Evolutionary conservation across 805 yeast genomes (phyloP).

Genomic region (Scheffersomyces coipomensis): DNA sequence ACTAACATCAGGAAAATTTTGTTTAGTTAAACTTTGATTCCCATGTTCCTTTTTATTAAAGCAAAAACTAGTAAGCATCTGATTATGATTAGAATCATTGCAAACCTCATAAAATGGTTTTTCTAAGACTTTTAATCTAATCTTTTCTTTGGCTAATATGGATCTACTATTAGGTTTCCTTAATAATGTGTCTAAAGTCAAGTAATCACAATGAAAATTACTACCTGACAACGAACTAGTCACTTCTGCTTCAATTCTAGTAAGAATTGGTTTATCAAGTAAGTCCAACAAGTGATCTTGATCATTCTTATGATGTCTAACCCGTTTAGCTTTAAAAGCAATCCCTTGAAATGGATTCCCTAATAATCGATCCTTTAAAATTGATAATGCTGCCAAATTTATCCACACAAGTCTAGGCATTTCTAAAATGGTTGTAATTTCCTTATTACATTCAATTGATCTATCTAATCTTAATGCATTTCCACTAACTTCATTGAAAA

Average conservation of each 20-base stretch:
- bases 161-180: slow-evolving; percentile 38
- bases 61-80: slow-evolving; percentile 19
- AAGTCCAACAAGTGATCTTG: slow-evolving; percentile 3
- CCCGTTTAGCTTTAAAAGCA: neutral
- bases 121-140: slow-evolving; percentile 32
- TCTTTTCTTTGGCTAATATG: slow-evolving; percentile 37
- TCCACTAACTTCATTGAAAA: slow-evolving; percentile 18
- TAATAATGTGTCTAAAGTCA: slow-evolving; percentile 4
- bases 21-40: slow-evolving; percentile 5
- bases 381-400: slow-evolving; percentile 11
- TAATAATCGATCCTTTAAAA: slow-evolving; percentile 10
- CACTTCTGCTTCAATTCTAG: neutral
- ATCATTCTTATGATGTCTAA: neutral
- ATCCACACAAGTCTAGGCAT: slow-evolving; percentile 11
- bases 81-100: slow-evolving; percentile 36
- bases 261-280: slow-evolving; percentile 8
- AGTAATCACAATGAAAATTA: slow-evolving; percentile 1
- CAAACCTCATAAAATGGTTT: slow-evolving; percentile 54
- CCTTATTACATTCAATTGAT: neutral
- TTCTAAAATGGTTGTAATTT: neutral
- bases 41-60: slow-evolving; percentile 17
- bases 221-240: neutral
- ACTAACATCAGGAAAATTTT: slow-evolving; percentile 5
- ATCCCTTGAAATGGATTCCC: slow-evolving; percentile 1
- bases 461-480: slow-evolving; percentile 11